These are phyloP conservation scores for Cenchrus americanus DNA, from an alignment of 176 grass and related monocot genomes.

Conservation along the genomic window DNA sequence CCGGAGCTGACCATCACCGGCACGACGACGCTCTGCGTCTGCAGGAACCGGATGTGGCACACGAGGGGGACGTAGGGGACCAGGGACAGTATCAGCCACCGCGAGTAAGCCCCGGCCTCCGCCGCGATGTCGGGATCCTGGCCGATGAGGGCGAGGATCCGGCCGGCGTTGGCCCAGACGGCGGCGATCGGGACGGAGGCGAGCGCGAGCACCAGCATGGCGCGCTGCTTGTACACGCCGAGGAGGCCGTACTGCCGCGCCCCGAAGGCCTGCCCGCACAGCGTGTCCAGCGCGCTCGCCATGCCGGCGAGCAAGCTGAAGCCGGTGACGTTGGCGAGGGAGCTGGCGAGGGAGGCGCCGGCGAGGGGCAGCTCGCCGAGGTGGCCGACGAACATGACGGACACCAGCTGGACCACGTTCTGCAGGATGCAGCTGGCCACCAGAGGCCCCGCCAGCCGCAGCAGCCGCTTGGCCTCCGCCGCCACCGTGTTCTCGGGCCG, in stretches of 20 bases:
- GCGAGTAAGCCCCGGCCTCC: background rate
- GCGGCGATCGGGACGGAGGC: conserved; percentile 49
- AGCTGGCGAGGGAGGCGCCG: background rate
- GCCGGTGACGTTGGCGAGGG: conserved; percentile 12
- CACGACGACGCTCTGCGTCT: conserved; percentile 6
- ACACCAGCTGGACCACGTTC: background rate
- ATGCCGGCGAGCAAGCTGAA: background rate
- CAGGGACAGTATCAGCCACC: background rate
- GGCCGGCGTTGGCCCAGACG: conserved; percentile 45
- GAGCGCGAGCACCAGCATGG: conserved; percentile 29
- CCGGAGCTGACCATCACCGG: conserved; percentile 15
- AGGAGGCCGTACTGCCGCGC: background rate
- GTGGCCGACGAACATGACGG: conserved; percentile 20
- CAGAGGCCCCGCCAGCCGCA: conserved; percentile 6
- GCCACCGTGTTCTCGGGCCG: background rate
- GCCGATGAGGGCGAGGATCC: conserved; percentile 52
- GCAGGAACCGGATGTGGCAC: conserved; percentile 13
- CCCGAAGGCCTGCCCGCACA: conserved; percentile 1
- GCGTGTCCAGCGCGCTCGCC: background rate
- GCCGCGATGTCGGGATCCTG: conserved; percentile 34
- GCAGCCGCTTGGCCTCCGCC: conserved; percentile 1
- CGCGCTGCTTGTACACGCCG: conserved; percentile 51
- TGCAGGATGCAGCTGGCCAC: background rate
- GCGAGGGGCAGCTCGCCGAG: conserved; percentile 9
- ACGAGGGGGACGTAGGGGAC: background rate